A percentile compares a stretch with the other conserved stretches of the same genome.
phyloP scores from a whole-genome alignment of 768 basidiomycete species.

The Termitomyces sp. region DNA sequence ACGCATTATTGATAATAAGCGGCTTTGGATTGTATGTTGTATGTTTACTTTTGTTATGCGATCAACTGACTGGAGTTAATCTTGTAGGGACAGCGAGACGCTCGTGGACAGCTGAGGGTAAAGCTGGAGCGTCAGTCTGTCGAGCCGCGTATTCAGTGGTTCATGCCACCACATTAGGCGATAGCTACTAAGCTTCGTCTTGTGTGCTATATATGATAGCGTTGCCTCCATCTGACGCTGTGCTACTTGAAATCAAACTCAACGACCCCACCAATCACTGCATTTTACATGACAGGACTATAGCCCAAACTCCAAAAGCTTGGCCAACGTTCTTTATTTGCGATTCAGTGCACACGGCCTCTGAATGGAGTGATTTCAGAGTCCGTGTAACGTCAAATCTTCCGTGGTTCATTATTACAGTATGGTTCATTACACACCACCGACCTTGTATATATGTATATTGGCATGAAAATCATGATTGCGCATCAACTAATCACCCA shows the following conservation, averaged over 20 bases:
- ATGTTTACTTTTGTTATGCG: neutral
- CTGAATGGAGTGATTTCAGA: neutral
- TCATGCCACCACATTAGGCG: slow-evolving; percentile 23
- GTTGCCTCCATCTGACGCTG: neutral
- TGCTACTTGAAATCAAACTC: too few species aligned
- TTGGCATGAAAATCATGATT: neutral
- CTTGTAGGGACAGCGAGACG: slow-evolving; percentile 21
- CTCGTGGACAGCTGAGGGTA: slow-evolving; percentile 13
- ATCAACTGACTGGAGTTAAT: too few species aligned
- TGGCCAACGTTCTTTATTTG: neutral
- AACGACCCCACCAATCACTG: too few species aligned
- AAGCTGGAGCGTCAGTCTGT: slow-evolving; percentile 26
- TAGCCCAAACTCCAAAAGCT: too few species aligned
- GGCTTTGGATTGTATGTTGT: slow-evolving; percentile 50
- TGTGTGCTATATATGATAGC: neutral
- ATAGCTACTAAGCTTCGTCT: neutral
- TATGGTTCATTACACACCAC: too few species aligned
- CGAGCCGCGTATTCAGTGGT: slow-evolving; percentile 29
- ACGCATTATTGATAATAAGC: slow-evolving; percentile 42
- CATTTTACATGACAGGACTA: too few species aligned
- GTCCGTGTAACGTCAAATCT: neutral
- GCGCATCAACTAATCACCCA: neutral
- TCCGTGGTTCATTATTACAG: neutral
- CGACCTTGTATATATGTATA: too few species aligned
- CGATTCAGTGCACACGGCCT: neutral